Evolutionary conservation across 2,329 filamentous ascomycete species (phyloP), one percentile per base, ranked within the genome.

Genomic region (Colletotrichum cordylinicola): DNA sequence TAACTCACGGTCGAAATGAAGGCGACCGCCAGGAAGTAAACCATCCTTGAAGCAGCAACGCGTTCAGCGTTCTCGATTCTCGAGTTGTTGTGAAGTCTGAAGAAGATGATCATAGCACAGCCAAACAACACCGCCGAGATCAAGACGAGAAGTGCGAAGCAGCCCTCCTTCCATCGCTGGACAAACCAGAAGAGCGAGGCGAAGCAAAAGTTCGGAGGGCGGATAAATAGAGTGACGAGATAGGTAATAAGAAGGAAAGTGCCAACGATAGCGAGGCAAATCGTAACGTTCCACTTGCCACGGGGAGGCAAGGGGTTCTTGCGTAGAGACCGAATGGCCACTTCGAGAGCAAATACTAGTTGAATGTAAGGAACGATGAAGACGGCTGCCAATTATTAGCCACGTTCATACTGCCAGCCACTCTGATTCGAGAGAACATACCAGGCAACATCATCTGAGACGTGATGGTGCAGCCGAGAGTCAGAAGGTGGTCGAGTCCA

Each of bases 171-270:
- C 83, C 92, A 94, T 78, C 86, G 87, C 71, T 90, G 87, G 56
- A 94, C 85, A 77, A 93, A 93, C 91, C 91, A 94, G 78, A 94
- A 91, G 9, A 95, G 86, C 8, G 91, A 92, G 29, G 91, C 92
- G 79, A 94, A 92, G 84, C 93, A 95, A 68, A 89, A 87, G 77
- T 92, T 89, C 8, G 88, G 87, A 58, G 92, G 88, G 6, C 85
- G 87, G 77, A 89, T 84, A 66, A 91, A 86, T 71, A 90, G 85
- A 18, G 92, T 91, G 31, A 93, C 88, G 48, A 92, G 84, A 83
- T 92, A 93, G 24, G 90, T 91, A 48, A 84, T 82, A 39, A 94
- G 81, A 24, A 90, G 80, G 73, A 92, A 84, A 61, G 90, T 81
- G 21, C 87, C 82, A 31, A 93, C 82, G 15, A 88, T 80, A 24